A percentile compares a stretch with the other conserved stretches of the same genome.
Conservation (phyloP, 345 rosid genomes). For the Barbarea vulgaris region DNA sequence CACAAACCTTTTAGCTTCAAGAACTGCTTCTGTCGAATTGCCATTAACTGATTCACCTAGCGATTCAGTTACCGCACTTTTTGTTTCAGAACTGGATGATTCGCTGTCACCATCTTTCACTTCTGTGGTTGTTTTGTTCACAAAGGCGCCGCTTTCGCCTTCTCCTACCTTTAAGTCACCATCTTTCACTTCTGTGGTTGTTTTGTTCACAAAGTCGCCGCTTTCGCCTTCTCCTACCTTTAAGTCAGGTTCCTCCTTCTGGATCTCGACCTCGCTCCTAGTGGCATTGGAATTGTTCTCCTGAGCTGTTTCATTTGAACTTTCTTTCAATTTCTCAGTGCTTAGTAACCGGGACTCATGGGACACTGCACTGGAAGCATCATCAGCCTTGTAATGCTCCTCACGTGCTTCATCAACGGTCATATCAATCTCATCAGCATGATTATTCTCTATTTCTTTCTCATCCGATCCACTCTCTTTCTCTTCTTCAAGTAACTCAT, state of each 20-base stretch:
- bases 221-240: conserved; percentile 43
- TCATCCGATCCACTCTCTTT: conserved; percentile 38
- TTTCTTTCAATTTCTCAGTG: conserved; percentile 49
- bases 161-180: conserved; percentile 1
- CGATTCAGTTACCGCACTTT: conserved; percentile 34
- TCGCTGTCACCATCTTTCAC: conserved; percentile 38
- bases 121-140: conserved; percentile 37
- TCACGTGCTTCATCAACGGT: conserved; percentile 75
- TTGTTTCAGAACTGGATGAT: conserved; percentile 28
- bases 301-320: conserved; percentile 41
- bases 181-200: conserved; percentile 44
- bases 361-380: conserved; percentile 96
- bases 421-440: conserved; percentile 44
- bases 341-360: conserved; percentile 55
- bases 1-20: conserved; percentile 37
- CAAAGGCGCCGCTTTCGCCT: conserved; percentile 24
- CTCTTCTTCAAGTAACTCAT: conserved; percentile 59
- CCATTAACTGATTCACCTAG: conserved; percentile 40
- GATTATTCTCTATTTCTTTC: conserved; percentile 44
- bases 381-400: conserved; percentile 83
- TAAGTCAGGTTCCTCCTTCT: conserved; percentile 36
- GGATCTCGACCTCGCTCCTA: conserved; percentile 31
- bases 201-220: conserved; percentile 16
- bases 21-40: conserved; percentile 33
- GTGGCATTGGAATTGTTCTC: conserved; percentile 27